Conservation (phyloP, 1,284 basidiomycete species). For the Apiotrichum akiyoshidainum region DNA sequence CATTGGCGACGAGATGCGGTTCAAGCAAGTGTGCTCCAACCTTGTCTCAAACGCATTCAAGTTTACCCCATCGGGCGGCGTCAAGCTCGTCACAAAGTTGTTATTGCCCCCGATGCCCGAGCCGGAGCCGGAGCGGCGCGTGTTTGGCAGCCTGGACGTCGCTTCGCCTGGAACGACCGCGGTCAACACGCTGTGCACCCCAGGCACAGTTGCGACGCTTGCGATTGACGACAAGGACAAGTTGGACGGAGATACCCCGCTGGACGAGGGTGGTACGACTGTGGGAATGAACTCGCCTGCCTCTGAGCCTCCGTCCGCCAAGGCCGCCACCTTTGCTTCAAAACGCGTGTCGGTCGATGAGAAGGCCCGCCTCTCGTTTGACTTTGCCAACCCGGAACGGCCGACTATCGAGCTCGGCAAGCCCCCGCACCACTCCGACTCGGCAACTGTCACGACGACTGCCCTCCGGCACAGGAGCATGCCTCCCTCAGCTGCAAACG, state of each 20-base stretch:
- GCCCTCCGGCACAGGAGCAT: neutral
- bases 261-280: too few relatives aligned
- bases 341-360: neutral
- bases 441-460: neutral
- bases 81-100: conserved; percentile 46
- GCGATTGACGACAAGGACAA: too few relatives aligned
- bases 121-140: too few relatives aligned
- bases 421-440: neutral
- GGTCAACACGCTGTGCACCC: neutral
- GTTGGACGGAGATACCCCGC: too few relatives aligned
- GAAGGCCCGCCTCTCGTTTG: neutral
- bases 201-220: too few relatives aligned
- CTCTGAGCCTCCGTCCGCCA: neutral
- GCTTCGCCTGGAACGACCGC: too few relatives aligned
- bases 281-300: too few relatives aligned
- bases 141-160: too few relatives aligned
- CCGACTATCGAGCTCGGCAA: conserved; percentile 4
- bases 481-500: neutral
- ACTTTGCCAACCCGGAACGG: neutral
- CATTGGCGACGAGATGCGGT: conserved; percentile 60
- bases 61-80: conserved; percentile 67
- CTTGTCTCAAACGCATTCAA: conserved; percentile 54
- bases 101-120: conserved; percentile 21
- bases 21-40: conserved; percentile 67
- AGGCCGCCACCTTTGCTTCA: too few relatives aligned